phyloP scores from a whole-genome alignment of 2,329 filamentous ascomycete genomes.

The Beauveria brongniartii region DNA sequence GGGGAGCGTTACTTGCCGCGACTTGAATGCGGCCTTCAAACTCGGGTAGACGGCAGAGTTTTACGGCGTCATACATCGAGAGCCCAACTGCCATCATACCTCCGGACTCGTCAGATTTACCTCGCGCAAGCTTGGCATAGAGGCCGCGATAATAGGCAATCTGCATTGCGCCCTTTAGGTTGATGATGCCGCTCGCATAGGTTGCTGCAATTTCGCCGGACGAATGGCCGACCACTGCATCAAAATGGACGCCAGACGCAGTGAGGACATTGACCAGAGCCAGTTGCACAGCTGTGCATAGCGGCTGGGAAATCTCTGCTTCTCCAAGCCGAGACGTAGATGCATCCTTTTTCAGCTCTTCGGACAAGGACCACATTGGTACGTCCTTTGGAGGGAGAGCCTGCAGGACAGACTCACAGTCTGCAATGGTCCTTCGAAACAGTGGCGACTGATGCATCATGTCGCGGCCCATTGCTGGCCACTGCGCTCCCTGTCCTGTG shows the following conservation, averaged over 20 bases:
- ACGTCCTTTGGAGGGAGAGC: slow-evolving; percentile 15
- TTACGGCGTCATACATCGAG: slow-evolving; percentile 8
- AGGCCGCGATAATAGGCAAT: slow-evolving; percentile 17
- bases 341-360: slow-evolving; percentile 4
- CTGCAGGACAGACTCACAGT: slow-evolving; percentile 11
- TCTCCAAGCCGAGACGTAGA: slow-evolving; percentile 12
- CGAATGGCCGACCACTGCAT: slow-evolving; percentile 37
- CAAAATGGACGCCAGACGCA: slow-evolving; percentile 24
- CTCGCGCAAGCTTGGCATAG: background rate
- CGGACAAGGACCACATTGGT: slow-evolving; percentile 19
- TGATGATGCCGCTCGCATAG: slow-evolving; percentile 37
- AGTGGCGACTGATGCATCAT: slow-evolving; percentile 12
- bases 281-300: slow-evolving; percentile 23
- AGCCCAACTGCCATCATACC: slow-evolving; percentile 16
- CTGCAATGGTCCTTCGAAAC: slow-evolving; percentile 6
- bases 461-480: slow-evolving; percentile 23
- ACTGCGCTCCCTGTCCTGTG: slow-evolving; percentile 27
- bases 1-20: slow-evolving; percentile 17
- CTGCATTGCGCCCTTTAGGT: slow-evolving; percentile 15
- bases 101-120: background rate
- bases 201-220: slow-evolving; percentile 43
- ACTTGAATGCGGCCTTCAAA: slow-evolving; percentile 15
- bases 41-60: slow-evolving; percentile 7
- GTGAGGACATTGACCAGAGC: slow-evolving; percentile 19
- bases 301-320: slow-evolving; percentile 22